Percentiles rank a stretch among this genome's conserved stretches.
phyloP scores from a whole-genome alignment of 2,329 filamentous ascomycete species.

The Venturia carpophila region DNA sequence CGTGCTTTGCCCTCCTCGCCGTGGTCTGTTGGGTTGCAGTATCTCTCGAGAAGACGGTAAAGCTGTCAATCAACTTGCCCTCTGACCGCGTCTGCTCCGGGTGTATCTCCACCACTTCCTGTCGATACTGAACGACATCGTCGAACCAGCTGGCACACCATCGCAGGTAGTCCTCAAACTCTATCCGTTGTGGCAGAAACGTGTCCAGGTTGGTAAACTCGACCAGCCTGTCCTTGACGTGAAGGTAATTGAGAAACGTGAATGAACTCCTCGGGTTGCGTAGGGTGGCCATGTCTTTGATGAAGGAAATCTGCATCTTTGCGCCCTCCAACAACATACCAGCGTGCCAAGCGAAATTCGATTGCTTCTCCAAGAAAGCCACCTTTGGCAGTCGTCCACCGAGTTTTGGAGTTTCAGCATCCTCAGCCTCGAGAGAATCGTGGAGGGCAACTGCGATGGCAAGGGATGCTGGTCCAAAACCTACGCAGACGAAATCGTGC shows the following conservation, averaged over 20 bases:
- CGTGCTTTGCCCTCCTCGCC: slow-evolving; percentile 54
- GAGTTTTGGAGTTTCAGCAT: slow-evolving; percentile 32
- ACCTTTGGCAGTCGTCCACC: slow-evolving; percentile 54
- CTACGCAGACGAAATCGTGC: slow-evolving; percentile 81
- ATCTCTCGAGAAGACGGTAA: slow-evolving; percentile 60
- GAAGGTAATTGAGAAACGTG: slow-evolving; percentile 92
- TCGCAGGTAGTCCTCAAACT: slow-evolving; percentile 92
- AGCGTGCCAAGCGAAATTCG: slow-evolving; percentile 80
- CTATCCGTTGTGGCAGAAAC: slow-evolving; percentile 74
- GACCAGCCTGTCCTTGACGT: slow-evolving; percentile 70
- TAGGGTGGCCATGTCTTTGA: slow-evolving; percentile 90
- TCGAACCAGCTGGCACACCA: slow-evolving; percentile 83
- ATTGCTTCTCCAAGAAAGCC: slow-evolving; percentile 80
- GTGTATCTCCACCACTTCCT: slow-evolving; percentile 65
- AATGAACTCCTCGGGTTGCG: slow-evolving; percentile 83
- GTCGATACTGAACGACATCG: slow-evolving; percentile 63
- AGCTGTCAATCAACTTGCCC: slow-evolving; percentile 51
- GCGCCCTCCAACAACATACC: slow-evolving; percentile 91
- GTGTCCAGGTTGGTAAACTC: slow-evolving; percentile 87
- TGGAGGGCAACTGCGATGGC: slow-evolving; percentile 84
- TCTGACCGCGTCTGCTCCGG: slow-evolving; percentile 46
- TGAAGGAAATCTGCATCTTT: slow-evolving; percentile 95
- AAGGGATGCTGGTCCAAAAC: slow-evolving; percentile 86
- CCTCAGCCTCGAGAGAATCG: slow-evolving; percentile 56
- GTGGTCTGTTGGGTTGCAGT: slow-evolving; percentile 47